Evolutionary conservation across 495 filamentous ascomycete genomes (phyloP), one percentile per base, ranked within the genome.

Genomic region (Penicillium riverlandense): DNA sequence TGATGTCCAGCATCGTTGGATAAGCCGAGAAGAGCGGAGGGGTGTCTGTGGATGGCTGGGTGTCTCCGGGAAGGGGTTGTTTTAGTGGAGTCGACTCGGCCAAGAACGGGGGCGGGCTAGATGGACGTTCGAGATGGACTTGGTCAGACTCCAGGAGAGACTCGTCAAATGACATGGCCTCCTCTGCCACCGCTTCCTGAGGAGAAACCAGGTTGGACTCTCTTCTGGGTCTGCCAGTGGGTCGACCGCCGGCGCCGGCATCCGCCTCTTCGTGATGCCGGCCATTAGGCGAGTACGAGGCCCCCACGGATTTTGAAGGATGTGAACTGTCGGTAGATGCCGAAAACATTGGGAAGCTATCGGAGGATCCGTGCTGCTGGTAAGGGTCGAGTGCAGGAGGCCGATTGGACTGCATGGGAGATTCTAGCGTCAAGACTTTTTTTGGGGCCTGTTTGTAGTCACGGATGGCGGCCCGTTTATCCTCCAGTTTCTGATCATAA

Each of bases 271-370:
- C 47, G 11, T 53, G 47, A 12, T 55, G 45, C 29, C 49, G 51
- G 7, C 44, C 40, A 41, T 38, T 61, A 29, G 69, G 65, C 13
- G 63, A 67, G 11, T 67, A 70, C 2, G 74, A 76, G 16, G 65
- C 63, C 4, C 52, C 65, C 1, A 66, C 47, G 29, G 71, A 76
- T 42, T 66, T 71, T 4, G 66, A 62, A 30, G 66, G 71, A 32
- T 72, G 61, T 5, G 72, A 77, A 38, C 79, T 81, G 12, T 82
- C 77, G 10, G 80, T 79, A 2, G 86, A 90, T 7, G 82, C 76
- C n/a, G 83, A 89, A 58, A 94, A 88, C 70, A 92, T 79, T 29
- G 84, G 78, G 50, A 88, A 88, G 51, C 85, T 90, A 47, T 91
- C 88, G 15, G 82, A 77, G 2, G 88, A 94, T 49, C 89, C 82